These are phyloP conservation scores for Obba rivulosa DNA, from an alignment of 768 basidiomycete genomes.

Conservation along the genomic window DNA sequence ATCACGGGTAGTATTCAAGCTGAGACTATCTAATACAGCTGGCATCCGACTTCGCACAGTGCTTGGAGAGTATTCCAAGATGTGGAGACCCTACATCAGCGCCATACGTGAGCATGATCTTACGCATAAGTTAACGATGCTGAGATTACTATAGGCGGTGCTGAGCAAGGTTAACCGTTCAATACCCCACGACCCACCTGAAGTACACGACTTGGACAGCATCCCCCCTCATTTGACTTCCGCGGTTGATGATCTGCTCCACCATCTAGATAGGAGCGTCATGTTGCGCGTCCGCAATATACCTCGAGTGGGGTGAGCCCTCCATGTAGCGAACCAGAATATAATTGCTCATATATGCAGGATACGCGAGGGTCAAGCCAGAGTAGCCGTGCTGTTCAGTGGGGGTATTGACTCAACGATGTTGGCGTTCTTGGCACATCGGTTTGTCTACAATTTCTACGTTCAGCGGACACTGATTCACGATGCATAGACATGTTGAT, in stretches of 20 bases:
- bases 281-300: slow-evolving; percentile 64
- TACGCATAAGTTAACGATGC: background rate
- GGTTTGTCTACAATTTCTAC: slow-evolving; percentile 35
- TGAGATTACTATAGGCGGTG: slow-evolving; percentile 32
- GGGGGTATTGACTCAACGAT: slow-evolving; percentile 94
- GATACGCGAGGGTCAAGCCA: slow-evolving; percentile 33
- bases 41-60: slow-evolving; percentile 14
- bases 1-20: too few relatives aligned
- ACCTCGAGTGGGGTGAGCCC: slow-evolving; percentile 39
- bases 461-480: background rate
- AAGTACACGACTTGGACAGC: slow-evolving; percentile 29
- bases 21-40: too few relatives aligned
- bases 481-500: slow-evolving; percentile 56
- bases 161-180: slow-evolving; percentile 40
- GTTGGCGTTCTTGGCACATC: slow-evolving; percentile 74
- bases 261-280: slow-evolving; percentile 61
- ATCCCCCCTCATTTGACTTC: slow-evolving; percentile 39
- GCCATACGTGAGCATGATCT: slow-evolving; percentile 5
- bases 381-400: slow-evolving; percentile 86
- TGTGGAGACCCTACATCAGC: background rate
- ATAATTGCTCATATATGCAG: slow-evolving; percentile 10
- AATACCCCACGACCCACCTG: slow-evolving; percentile 39
- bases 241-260: slow-evolving; percentile 46
- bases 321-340: slow-evolving; percentile 1
- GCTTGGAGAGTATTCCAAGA: slow-evolving; percentile 20